Percentiles rank a stretch among this genome's conserved stretches.
Conservation (phyloP, 192 early-diverging fungal genomes). For the Coemansia sp. region DNA sequence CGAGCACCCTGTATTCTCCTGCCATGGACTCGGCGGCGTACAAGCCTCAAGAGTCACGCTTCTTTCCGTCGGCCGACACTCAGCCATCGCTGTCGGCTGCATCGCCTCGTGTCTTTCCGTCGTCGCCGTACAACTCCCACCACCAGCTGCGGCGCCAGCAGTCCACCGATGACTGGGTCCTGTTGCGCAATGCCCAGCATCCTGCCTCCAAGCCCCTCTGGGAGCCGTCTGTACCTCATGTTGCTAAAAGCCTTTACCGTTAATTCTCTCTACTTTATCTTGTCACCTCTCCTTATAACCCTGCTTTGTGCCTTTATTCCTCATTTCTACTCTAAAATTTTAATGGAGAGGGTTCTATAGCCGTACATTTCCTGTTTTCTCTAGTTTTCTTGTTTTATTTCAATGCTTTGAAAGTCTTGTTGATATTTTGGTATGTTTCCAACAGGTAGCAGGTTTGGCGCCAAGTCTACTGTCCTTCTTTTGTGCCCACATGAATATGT, state of each 20-base stretch:
- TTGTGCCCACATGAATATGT: too few relatives aligned
- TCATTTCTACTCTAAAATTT: conserved; percentile 8
- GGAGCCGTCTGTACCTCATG: conserved; percentile 9
- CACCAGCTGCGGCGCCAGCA: conserved; percentile 49
- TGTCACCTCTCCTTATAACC: neutral
- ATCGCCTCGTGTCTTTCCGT: neutral
- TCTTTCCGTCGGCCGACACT: conserved; percentile 22
- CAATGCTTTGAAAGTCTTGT: too few relatives aligned
- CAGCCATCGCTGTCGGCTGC: neutral
- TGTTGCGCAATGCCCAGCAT: conserved; percentile 14
- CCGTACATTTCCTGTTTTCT: neutral
- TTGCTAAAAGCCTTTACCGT: conserved; percentile 9
- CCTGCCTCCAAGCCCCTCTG: conserved; percentile 4
- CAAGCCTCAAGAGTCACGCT: conserved; percentile 33
- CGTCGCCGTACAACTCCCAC: conserved; percentile 16
- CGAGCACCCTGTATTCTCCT: neutral
- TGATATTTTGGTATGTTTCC: too few relatives aligned
- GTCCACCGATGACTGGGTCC: conserved; percentile 39
- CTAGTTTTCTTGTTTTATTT: neutral
- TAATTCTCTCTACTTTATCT: conserved; percentile 2
- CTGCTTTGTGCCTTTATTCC: neutral
- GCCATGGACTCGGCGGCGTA: conserved; percentile 1
- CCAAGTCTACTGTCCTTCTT: too few relatives aligned
- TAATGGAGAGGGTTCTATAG: neutral
- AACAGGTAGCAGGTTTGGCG: too few relatives aligned